Conservation (phyloP, 2,329 filamentous ascomycete species). For the Aspergillus niger region DNA sequence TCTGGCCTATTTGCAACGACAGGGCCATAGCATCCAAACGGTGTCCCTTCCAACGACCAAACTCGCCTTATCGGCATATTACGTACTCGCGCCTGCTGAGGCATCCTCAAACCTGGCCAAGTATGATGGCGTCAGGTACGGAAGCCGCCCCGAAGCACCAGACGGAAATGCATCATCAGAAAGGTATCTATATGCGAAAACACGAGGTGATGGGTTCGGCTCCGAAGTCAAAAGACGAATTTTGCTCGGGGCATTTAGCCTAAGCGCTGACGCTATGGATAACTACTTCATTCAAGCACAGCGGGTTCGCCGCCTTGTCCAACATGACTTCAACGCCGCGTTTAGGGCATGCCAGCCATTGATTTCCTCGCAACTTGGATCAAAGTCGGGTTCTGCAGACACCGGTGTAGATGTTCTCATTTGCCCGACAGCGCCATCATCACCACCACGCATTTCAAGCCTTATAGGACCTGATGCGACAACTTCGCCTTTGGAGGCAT, state of each 20-base stretch:
- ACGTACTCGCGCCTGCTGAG: conserved; percentile 91
- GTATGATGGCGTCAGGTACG: conserved; percentile 96
- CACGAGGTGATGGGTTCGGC: conserved; percentile 75
- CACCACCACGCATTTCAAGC: conserved; percentile 66
- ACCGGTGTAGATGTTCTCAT: conserved; percentile 75
- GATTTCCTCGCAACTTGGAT: conserved; percentile 10
- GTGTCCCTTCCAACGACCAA: conserved; percentile 82
- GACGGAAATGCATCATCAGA: conserved; percentile 56
- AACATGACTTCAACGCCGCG: conserved; percentile 79
- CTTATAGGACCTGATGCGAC: conserved; percentile 42
- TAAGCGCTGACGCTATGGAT: conserved; percentile 87
- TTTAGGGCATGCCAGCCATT: conserved; percentile 74
- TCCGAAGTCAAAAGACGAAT: conserved; percentile 84
- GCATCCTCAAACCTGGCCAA: conserved; percentile 95
- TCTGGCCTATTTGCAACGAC: conserved; percentile 59
- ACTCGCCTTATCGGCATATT: conserved; percentile 88
- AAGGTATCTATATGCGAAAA: conserved; percentile 70
- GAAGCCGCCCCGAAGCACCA: conserved; percentile 55
- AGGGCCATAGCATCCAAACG: conserved; percentile 72
- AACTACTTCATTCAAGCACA: conserved; percentile 98
- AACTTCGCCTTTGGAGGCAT: conserved; percentile 66
- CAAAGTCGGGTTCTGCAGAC: conserved; percentile 9
- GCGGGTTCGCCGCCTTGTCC: conserved; percentile 78
- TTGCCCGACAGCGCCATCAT: conserved; percentile 80
- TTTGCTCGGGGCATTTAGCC: conserved; percentile 82